Base-by-base conservation (phyloP, 73 alveolate species). In the Urostyla sp. region DNA sequence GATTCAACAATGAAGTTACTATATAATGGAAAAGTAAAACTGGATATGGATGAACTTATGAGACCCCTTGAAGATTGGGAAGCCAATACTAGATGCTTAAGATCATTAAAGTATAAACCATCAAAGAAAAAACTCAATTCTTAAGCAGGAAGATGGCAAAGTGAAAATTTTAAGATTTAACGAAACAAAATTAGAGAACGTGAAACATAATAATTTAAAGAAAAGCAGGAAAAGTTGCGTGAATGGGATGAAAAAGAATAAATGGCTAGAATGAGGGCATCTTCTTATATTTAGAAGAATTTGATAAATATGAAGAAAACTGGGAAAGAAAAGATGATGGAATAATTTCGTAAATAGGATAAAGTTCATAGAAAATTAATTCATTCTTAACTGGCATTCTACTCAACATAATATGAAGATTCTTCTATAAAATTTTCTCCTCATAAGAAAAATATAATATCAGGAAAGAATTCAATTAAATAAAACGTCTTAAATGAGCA, bases 21-120 rank as follows among this genome's bases (percentile, higher is more conserved):
- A 40, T 63, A 27, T 28, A 63, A 63, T 43, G 50, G 30, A 45
- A 63, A 63, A 23, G 60, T 43, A 5, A 36, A 63, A 11, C 37
- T 63, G n/a, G 79, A 63, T 15, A 60, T 63, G 23, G 6, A 6
- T 3, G 79, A 63, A 21, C 36, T 63, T 16, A 16, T 63, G 6
- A 34, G 79, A 11, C 79, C 79, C 1, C 31, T 63, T 20, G 79
- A 63, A 43, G 45, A 57, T 1, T 63, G 79, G 79, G 79, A 63
- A 63, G 79, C 44, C 6, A 63, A 63, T 23, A 57, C 79, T 38
- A 63, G 50, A 40, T 63, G 79, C 60, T 30, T 63, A 24, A 63
- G 44, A 63, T 63, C 79, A 10, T 43, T 63, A 11, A 24, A 63
- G 44, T 63, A 63, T 63, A 60, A n/a, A n/a, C n/a, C n/a, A n/a